A percentile compares a stretch with the other conserved stretches of the same genome.
phyloP scores from a whole-genome alignment of 176 grass and related monocot genomes.

The Phyllostachys edulis region DNA sequence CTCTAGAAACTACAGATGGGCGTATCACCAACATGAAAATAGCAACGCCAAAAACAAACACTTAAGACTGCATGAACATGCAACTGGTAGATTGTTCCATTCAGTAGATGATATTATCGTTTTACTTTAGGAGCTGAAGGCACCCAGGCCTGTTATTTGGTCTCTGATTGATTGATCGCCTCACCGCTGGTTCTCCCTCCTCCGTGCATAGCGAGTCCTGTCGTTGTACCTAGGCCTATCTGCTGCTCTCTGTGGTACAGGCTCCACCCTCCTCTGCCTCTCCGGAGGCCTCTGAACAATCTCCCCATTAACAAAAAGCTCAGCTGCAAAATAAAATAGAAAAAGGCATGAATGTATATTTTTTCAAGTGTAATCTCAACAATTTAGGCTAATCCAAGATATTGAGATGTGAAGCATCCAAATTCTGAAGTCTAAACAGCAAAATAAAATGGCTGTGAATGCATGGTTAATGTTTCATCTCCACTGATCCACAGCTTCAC shows the following conservation, averaged over 20 bases:
- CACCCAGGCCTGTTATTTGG: constrained; percentile 10
- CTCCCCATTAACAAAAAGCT: constrained; percentile 88
- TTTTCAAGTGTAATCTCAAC: background rate
- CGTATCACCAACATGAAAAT: constrained; percentile 11
- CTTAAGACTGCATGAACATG: background rate
- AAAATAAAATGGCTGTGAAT: background rate
- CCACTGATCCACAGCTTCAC: background rate
- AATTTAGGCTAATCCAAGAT: background rate
- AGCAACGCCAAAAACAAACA: background rate
- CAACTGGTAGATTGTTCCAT: constrained; percentile 16
- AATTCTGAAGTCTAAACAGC: background rate
- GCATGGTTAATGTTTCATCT: constrained; percentile 1
- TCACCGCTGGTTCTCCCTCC: constrained; percentile 76
- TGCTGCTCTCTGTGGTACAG: constrained; percentile 64
- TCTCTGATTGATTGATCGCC: background rate
- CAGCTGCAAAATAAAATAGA: constrained; percentile 58
- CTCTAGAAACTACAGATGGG: constrained; percentile 23
- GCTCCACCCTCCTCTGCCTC: constrained; percentile 90
- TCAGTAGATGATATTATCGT: background rate
- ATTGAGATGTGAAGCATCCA: background rate
- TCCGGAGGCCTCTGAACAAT: constrained; percentile 83
- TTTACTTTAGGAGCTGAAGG: background rate
- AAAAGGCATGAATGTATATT: background rate
- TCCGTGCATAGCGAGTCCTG: constrained; percentile 67
- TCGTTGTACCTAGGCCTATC: constrained; percentile 90